Base-by-base conservation (phyloP, 1,139 yeast species). In the Spencermartinsiella ligniputridi region DNA sequence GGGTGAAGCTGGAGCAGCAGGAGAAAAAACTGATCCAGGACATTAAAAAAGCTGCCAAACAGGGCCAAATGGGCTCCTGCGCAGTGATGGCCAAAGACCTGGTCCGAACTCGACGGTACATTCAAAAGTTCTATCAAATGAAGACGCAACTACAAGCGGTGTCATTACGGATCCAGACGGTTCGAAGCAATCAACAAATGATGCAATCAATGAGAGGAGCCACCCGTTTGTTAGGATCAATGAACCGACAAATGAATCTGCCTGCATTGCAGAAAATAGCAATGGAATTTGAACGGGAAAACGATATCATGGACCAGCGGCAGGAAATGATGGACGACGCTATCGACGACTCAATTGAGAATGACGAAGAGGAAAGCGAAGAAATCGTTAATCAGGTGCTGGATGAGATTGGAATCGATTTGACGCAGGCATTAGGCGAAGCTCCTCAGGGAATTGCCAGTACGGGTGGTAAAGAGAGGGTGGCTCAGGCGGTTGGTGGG, bases 301-400 rank as follows among this genome's bases (percentile, higher is more conserved):
- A 86, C 65, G 98, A 92, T 62, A 71, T 94, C 61, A 92, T 92
- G 97, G 97, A 92, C 64, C 98, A 92, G 68, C 83, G 96, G 58
- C 97, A 92, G 64, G 99, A 94, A 61, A 88, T 92, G 78, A 94
- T 92, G 87, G 98, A 92, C 63, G 98, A 92, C 61, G 95, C 96
- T 12, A 83, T 94, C 56, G 98, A 92, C 62, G 97, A 90, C 62
- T 83, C 92, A 21, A 87, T 90, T 89, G 95, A 84, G 45, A 87
- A 82, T 61, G 89, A 80, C 52, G 81, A 85, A 49, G 96, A 87
- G 55, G 97, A 92, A 62, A 85, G 87, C 12, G 97, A 92, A 60
- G 97, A 90, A 58, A 85, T 92, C 39, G 90, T 94, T 47, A 80
- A 83, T 60, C 88, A 84, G 65, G 97, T 94, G 0, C 71, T 92